A percentile compares a stretch with the other conserved stretches of the same genome.
These are phyloP conservation scores for Plantago elongata DNA, from an alignment of 257 asterid species.

Conservation along the genomic window DNA sequence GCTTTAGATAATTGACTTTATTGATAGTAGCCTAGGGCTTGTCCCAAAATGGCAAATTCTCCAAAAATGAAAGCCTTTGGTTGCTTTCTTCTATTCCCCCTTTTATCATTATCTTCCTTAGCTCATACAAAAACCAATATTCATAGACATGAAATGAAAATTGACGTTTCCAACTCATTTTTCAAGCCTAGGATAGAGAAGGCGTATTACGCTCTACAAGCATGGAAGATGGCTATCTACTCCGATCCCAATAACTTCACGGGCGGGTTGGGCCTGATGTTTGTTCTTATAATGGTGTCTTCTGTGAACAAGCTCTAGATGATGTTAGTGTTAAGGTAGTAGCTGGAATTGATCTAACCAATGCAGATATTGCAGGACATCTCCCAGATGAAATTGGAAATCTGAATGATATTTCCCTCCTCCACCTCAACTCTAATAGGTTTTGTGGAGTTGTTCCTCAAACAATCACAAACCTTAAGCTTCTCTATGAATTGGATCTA, in stretches of 20 bases:
- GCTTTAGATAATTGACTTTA: neutral
- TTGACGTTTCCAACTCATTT: neutral
- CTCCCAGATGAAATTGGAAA: constrained; percentile 56
- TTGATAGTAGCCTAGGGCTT: constrained; percentile 42
- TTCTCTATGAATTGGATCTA: constrained; percentile 55
- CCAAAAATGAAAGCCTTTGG: constrained; percentile 40
- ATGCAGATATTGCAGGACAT: constrained; percentile 75
- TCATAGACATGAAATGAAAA: too few relatives aligned
- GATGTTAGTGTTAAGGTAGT: constrained; percentile 46
- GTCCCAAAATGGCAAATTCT: constrained; percentile 28
- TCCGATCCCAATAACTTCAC: constrained; percentile 71
- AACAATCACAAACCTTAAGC: constrained; percentile 29
- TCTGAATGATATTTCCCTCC: constrained; percentile 46
- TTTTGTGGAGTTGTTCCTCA: constrained; percentile 73
- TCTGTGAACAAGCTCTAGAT: constrained; percentile 56
- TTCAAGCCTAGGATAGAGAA: constrained; percentile 40
- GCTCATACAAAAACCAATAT: constrained; percentile 18
- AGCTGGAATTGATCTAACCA: constrained; percentile 78
- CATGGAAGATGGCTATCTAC: constrained; percentile 50
- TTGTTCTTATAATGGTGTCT: constrained; percentile 61
- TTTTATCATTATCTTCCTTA: constrained; percentile 17
- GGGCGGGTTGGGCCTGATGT: constrained; percentile 60
- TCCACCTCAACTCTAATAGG: constrained; percentile 70
- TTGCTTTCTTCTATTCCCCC: constrained; percentile 27
- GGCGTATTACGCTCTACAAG: constrained; percentile 61